Conservation (phyloP, 257 asterid species). For the Lithospermum erythrorhizon region DNA sequence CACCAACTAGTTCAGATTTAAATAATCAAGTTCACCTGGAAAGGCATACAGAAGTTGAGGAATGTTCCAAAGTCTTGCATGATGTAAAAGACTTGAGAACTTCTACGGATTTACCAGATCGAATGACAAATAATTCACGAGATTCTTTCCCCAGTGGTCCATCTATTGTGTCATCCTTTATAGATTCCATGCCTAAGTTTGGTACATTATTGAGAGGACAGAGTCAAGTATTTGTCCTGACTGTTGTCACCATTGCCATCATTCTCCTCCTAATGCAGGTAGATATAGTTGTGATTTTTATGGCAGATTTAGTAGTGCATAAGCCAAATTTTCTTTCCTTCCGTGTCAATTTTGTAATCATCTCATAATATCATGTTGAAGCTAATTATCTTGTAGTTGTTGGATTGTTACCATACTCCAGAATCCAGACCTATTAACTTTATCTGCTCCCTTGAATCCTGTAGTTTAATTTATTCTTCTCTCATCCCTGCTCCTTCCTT, state of each 20-base stretch:
- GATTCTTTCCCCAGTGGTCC: conserved; percentile 19
- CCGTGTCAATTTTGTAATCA: background rate
- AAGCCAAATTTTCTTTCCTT: background rate
- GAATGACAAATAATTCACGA: conserved; percentile 16
- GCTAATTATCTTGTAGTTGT: no score
- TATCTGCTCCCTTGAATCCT: no score
- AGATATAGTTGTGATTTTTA: conserved; percentile 6
- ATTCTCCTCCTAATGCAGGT: conserved; percentile 92
- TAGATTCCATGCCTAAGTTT: conserved; percentile 29
- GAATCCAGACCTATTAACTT: no score
- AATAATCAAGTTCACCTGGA: conserved; percentile 26
- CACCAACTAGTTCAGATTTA: conserved; percentile 25
- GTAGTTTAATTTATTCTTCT: no score
- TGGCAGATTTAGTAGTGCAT: background rate
- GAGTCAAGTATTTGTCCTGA: conserved; percentile 36
- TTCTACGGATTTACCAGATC: conserved; percentile 26
- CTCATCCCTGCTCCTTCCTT: no score
- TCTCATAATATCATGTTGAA: background rate
- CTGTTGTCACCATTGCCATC: conserved; percentile 53
- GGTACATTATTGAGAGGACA: conserved; percentile 37
- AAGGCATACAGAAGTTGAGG: conserved; percentile 8
- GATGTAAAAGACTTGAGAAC: conserved; percentile 19
- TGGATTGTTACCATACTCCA: no score
- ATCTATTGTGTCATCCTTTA: conserved; percentile 29
- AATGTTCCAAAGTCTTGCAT: conserved; percentile 16